Conservation (phyloP, 1,284 basidiomycete species). For the Sporisorium exsertum region DNA sequence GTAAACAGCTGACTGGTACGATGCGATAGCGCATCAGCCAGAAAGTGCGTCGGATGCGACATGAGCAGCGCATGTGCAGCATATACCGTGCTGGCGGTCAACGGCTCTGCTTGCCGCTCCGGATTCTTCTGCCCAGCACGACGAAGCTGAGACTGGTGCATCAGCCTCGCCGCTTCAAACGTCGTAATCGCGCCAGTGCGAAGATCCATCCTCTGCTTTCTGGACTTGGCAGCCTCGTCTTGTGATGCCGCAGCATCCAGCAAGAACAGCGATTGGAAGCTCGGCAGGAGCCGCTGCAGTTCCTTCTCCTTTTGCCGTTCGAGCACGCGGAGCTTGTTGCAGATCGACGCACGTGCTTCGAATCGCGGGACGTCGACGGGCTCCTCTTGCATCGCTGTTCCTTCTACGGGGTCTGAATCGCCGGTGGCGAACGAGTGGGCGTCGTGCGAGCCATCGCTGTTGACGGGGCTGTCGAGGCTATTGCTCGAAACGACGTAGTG, state of each 20-base stretch:
- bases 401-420: conserved; percentile 16
- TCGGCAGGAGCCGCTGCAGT: conserved; percentile 37
- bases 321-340: conserved; percentile 38
- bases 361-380: conserved; percentile 38
- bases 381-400: conserved; percentile 22
- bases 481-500: conserved; percentile 31
- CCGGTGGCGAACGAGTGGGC: conserved; percentile 8
- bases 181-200: conserved; percentile 44
- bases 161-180: conserved; percentile 34
- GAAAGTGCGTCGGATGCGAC: conserved; percentile 76
- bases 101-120: neutral
- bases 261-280: conserved; percentile 46
- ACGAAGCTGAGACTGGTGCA: conserved; percentile 10
- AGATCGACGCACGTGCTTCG: conserved; percentile 37
- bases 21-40: conserved; percentile 76
- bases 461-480: conserved; percentile 12
- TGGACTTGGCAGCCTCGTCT: conserved; percentile 7
- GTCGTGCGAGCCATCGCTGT: conserved; percentile 25
- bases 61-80: conserved; percentile 83
- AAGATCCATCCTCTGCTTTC: conserved; percentile 28
- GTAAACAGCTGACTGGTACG: conserved; percentile 75
- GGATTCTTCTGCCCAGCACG: neutral
- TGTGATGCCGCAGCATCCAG: conserved; percentile 8
- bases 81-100: conserved; percentile 70
- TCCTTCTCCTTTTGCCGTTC: conserved; percentile 45